Evolutionary conservation across 2,329 filamentous ascomycete genomes (phyloP).

Genomic region (Beauveria sp.): DNA sequence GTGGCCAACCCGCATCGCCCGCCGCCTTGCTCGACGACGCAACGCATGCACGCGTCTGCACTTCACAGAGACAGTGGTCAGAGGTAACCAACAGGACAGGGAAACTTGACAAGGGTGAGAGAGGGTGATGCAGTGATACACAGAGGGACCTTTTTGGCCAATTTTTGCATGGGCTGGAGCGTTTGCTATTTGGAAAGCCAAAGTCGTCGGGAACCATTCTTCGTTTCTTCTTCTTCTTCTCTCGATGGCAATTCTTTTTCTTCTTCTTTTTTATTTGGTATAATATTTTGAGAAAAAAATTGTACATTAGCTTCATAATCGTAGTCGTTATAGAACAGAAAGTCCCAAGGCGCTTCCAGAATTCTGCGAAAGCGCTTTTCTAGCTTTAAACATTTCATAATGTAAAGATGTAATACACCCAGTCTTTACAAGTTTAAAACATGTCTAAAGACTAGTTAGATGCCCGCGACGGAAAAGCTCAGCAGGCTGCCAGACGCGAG

Average conservation of each 20-base stretch:
- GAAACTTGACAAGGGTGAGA: neutral
- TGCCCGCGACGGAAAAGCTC: slow-evolving; percentile 65
- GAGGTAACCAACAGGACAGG: slow-evolving; percentile 2
- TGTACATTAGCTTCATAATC: slow-evolving; percentile 8
- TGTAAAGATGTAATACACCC: neutral
- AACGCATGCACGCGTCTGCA: neutral
- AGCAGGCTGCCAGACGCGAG: slow-evolving; percentile 78
- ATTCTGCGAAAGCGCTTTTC: neutral
- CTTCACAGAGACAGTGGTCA: neutral
- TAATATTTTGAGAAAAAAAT: neutral
- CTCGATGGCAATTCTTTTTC: neutral
- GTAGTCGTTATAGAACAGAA: neutral
- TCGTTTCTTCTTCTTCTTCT: neutral
- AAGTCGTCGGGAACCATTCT: neutral
- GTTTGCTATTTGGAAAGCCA: slow-evolving; percentile 1
- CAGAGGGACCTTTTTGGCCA: neutral
- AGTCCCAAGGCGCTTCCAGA: neutral
- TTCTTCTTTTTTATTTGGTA: neutral
- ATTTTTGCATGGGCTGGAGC: neutral
- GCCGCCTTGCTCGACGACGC: neutral
- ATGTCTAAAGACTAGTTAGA: slow-evolving; percentile 25
- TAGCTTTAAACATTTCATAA: neutral
- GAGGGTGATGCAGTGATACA: neutral
- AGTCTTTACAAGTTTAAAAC: neutral
- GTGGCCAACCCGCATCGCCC: neutral